These are phyloP conservation scores for Beauveria asiatica DNA, from an alignment of 2,329 filamentous ascomycete species.

Conservation along the genomic window DNA sequence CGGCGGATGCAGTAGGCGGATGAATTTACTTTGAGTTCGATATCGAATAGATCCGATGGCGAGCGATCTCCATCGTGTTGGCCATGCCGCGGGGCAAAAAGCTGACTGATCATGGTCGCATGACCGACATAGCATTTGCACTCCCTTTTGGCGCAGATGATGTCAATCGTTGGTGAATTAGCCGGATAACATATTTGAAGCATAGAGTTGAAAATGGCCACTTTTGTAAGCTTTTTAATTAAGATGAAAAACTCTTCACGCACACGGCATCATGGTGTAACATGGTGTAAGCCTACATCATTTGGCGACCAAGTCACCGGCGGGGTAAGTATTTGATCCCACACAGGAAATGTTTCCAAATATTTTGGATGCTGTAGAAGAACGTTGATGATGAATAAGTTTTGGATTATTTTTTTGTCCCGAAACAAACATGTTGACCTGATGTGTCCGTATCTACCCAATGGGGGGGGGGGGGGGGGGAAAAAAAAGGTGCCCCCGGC, in stretches of 20 bases:
- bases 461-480: too few relatives aligned
- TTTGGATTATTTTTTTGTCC: too few relatives aligned
- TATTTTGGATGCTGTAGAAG: too few relatives aligned
- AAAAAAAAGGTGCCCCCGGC: too few relatives aligned
- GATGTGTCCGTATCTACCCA: too few relatives aligned
- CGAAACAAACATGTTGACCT: too few relatives aligned
- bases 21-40: not conserved
- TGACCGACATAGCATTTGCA: not conserved
- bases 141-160: not conserved
- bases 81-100: conserved; percentile 8
- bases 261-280: not conserved
- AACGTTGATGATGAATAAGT: too few relatives aligned
- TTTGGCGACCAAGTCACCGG: too few relatives aligned
- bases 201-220: not conserved
- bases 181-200: not conserved
- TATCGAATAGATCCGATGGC: not conserved
- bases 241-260: not conserved
- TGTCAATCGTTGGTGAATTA: not conserved
- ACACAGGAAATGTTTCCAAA: too few relatives aligned
- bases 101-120: conserved; percentile 4
- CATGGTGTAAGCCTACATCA: too few relatives aligned
- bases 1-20: not conserved
- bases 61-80: conserved; percentile 2
- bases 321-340: too few relatives aligned
- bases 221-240: not conserved